Conservation (phyloP, 768 basidiomycete species). For the Podaxis carcinomalis region DNA sequence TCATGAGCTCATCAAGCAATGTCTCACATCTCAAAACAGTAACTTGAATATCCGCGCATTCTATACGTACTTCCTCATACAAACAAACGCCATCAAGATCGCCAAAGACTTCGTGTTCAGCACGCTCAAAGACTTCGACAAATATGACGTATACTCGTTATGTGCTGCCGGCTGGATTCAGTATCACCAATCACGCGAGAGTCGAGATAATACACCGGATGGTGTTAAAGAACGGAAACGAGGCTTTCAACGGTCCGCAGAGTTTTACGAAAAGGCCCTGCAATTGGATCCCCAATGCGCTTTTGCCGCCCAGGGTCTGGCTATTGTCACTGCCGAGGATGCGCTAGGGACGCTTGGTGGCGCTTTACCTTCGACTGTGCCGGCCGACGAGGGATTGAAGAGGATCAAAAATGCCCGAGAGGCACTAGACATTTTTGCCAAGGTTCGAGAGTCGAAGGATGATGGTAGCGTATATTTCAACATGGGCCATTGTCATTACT, state of each 20-base stretch:
- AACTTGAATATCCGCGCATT: slow-evolving; percentile 89
- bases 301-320: slow-evolving; percentile 92
- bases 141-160: slow-evolving; percentile 86
- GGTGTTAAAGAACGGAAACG: slow-evolving; percentile 68
- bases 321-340: slow-evolving; percentile 92
- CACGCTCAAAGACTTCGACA: slow-evolving; percentile 82
- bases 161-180: slow-evolving; percentile 86
- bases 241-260: slow-evolving; percentile 77
- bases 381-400: slow-evolving; percentile 59
- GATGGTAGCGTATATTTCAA: slow-evolving; percentile 89
- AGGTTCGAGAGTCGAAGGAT: slow-evolving; percentile 82
- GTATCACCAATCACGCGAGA: slow-evolving; percentile 85
- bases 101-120: slow-evolving; percentile 90
- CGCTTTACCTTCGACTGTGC: slow-evolving; percentile 37
- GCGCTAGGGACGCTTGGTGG: slow-evolving; percentile 68
- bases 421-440: slow-evolving; percentile 84
- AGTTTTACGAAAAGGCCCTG: slow-evolving; percentile 91
- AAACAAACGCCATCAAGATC: slow-evolving; percentile 60
- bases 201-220: slow-evolving; percentile 55
- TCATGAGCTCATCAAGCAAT: slow-evolving; percentile 87
- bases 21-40: slow-evolving; percentile 67
- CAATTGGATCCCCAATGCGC: slow-evolving; percentile 81
- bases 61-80: slow-evolving; percentile 91
- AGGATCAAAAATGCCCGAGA: slow-evolving; percentile 76
- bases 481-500: slow-evolving; percentile 94